Evolutionary conservation across 208 protist species (phyloP).

Genomic region (Trypanosoma avium): DNA sequence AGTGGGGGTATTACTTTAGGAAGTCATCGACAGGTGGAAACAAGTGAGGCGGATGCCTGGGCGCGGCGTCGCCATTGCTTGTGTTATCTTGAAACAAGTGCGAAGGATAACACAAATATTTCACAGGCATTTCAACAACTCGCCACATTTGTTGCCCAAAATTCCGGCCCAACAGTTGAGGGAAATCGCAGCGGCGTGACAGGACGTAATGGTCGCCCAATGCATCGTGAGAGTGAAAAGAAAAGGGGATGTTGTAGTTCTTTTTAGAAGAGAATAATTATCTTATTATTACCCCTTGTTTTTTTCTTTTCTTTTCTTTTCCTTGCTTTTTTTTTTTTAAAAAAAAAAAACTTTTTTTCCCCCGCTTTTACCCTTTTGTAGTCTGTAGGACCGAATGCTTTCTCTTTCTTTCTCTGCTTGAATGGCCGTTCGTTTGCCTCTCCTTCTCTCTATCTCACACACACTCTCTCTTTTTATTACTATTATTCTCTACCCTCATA

Average conservation of each 20-base stretch:
- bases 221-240: background rate
- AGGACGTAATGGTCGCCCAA: constrained; percentile 16
- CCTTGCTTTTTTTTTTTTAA: no score
- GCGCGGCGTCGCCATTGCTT: constrained; percentile 67
- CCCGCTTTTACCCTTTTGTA: no score
- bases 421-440: no score
- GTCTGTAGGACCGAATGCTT: background rate
- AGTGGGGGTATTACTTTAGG: constrained; percentile 71
- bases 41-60: constrained; percentile 84
- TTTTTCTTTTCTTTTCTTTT: background rate
- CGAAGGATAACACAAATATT: constrained; percentile 90
- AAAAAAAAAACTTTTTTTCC: no score
- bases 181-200: constrained; percentile 15
- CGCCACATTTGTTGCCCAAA: constrained; percentile 64
- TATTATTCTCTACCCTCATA: no score
- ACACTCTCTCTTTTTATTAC: no score
- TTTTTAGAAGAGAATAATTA: constrained; percentile 14
- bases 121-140: constrained; percentile 82
- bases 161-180: constrained; percentile 35
- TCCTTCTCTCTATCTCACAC: no score
- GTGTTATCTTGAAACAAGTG: constrained; percentile 87
- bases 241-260: constrained; percentile 27
- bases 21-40: constrained; percentile 71
- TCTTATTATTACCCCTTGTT: background rate
- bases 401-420: constrained; percentile 25